phyloP scores from a whole-genome alignment of 2,329 filamentous ascomycete genomes.

The Penicillium olsonii region DNA sequence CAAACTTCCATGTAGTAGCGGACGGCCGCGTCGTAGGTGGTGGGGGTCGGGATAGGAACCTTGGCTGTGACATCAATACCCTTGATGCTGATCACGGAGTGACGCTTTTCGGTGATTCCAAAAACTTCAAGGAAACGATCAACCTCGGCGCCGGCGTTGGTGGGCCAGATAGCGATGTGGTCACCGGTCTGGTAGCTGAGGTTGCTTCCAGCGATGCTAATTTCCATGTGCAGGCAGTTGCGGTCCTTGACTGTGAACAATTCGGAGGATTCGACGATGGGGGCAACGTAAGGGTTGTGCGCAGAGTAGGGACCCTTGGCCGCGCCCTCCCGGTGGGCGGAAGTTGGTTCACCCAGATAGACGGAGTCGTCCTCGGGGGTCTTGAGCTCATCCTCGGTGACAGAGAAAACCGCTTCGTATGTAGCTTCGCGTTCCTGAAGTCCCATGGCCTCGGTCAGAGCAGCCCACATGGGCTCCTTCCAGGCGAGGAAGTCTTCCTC shows the following conservation, averaged over 20 bases:
- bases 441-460: constrained; percentile 77
- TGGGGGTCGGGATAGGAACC: constrained; percentile 95
- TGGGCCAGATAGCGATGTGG: constrained; percentile 96
- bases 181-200: constrained; percentile 94
- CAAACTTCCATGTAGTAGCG: constrained; percentile 98
- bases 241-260: constrained; percentile 85
- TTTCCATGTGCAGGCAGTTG: constrained; percentile 95
- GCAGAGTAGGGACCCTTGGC: constrained; percentile 90
- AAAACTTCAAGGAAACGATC: constrained; percentile 83
- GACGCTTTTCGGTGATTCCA: constrained; percentile 72
- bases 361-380: constrained; percentile 75
- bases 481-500: constrained; percentile 98
- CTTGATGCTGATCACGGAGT: constrained; percentile 84
- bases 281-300: constrained; percentile 95
- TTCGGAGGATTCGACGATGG: constrained; percentile 87
- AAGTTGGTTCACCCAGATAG: constrained; percentile 94
- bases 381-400: constrained; percentile 74
- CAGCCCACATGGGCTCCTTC: constrained; percentile 99
- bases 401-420: constrained; percentile 88
- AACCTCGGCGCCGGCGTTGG: constrained; percentile 88
- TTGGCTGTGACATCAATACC: constrained; percentile 92
- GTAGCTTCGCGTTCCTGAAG: constrained; percentile 94
- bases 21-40: constrained; percentile 88
- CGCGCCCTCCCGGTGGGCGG: constrained; percentile 84
- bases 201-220: constrained; percentile 86